Conservation (phyloP, 345 rosid species). For the Aquilaria yunnanensis region DNA sequence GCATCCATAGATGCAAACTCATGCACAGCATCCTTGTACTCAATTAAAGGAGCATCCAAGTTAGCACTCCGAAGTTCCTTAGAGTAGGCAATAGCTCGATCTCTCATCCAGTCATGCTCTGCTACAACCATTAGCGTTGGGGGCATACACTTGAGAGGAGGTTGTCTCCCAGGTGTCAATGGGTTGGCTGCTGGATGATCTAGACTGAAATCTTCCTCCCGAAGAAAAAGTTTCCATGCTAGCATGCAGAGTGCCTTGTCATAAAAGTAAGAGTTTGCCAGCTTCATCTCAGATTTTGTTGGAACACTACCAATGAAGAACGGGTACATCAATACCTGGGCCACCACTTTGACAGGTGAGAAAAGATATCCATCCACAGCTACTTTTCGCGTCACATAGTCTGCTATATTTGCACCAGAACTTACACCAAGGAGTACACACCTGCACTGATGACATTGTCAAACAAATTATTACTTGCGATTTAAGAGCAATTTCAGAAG, state of each 20-base stretch:
- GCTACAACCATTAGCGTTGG: constrained; percentile 92
- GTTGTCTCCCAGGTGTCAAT: constrained; percentile 46
- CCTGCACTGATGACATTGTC: constrained; percentile 32
- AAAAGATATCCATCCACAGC: constrained; percentile 75
- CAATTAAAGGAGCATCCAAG: constrained; percentile 83
- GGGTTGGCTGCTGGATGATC: constrained; percentile 96
- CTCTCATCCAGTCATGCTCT: constrained; percentile 98
- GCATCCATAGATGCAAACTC: constrained; percentile 93
- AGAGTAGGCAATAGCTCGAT: constrained; percentile 83
- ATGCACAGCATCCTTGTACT: constrained; percentile 92
- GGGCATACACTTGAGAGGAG: constrained; percentile 83
- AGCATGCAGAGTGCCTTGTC: constrained; percentile 68
- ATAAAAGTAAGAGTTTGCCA: constrained; percentile 76
- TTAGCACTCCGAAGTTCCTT: constrained; percentile 89
- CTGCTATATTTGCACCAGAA: constrained; percentile 86
- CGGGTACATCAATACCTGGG: constrained; percentile 89
- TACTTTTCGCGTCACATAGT: constrained; percentile 74
- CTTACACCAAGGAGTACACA: constrained; percentile 87
- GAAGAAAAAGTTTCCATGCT: constrained; percentile 84
- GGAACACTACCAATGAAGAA: constrained; percentile 82
- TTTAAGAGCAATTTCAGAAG: no score
- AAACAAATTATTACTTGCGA: no score
- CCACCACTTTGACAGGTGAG: constrained; percentile 86
- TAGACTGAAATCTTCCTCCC: constrained; percentile 61
- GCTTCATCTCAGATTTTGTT: constrained; percentile 67